Percentiles rank a stretch among this genome's conserved stretches.
Conservation (phyloP, 371 early-diverging fungal genomes). For the Mucor ambiguus region DNA sequence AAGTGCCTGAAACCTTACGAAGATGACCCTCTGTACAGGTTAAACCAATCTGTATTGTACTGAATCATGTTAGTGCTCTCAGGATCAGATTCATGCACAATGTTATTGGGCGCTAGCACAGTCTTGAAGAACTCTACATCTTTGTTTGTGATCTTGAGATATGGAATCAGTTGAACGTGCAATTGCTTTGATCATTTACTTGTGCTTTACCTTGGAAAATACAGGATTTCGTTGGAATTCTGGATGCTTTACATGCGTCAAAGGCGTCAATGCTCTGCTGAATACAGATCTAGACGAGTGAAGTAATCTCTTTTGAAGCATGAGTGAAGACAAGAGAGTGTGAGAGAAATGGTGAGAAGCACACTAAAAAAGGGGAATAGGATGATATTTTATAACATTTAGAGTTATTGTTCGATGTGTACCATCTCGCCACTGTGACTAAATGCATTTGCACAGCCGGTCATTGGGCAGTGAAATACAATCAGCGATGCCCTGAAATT, state of each 20-base stretch:
- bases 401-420: neutral
- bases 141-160: slow-evolving; percentile 43
- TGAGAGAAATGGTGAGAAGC: neutral
- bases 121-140: slow-evolving; percentile 62
- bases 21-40: slow-evolving; percentile 76
- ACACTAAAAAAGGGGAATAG: neutral
- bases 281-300: slow-evolving; percentile 5
- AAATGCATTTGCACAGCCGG: neutral
- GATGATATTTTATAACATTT: neutral
- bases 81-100: slow-evolving; percentile 49
- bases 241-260: slow-evolving; percentile 24
- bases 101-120: slow-evolving; percentile 34
- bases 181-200: neutral
- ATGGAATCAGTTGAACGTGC: neutral
- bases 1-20: slow-evolving; percentile 36
- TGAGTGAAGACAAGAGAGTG: neutral
- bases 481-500: neutral
- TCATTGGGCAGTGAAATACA: neutral
- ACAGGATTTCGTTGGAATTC: slow-evolving; percentile 42
- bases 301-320: slow-evolving; percentile 15
- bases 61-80: slow-evolving; percentile 9
- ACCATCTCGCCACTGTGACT: slow-evolving; percentile 3
- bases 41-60: slow-evolving; percentile 79
- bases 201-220: slow-evolving; percentile 50
- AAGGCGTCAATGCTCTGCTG: slow-evolving; percentile 11